A percentile compares a stretch with the other conserved stretches of the same genome.
Conservation (phyloP, 805 yeast genomes). For the Candida namnaoensis region DNA sequence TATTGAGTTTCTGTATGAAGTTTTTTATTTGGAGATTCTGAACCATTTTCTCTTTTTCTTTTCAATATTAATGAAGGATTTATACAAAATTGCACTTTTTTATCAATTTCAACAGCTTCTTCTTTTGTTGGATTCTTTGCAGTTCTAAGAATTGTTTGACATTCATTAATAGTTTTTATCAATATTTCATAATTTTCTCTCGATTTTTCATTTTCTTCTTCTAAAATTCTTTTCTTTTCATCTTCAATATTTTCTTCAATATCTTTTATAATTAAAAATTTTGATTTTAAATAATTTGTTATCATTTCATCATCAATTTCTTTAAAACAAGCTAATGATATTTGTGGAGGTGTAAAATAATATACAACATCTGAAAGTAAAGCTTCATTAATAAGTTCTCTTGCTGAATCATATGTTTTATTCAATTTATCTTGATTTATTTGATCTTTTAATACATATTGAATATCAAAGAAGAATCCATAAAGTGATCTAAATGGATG, state of each 20-base stretch:
- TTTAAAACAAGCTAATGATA: conserved; percentile 81
- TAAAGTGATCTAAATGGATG: conserved; percentile 87
- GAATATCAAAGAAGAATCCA: conserved; percentile 91
- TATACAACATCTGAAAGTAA: conserved; percentile 70
- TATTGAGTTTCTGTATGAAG: conserved; percentile 6
- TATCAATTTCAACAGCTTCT: conserved; percentile 54
- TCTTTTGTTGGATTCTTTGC: conserved; percentile 43
- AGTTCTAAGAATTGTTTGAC: conserved; percentile 36
- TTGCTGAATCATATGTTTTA: conserved; percentile 60
- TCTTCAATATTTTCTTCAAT: conserved; percentile 6
- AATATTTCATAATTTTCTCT: conserved; percentile 28
- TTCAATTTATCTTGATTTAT: conserved; percentile 54
- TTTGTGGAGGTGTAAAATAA: conserved; percentile 87
- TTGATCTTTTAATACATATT: conserved; percentile 34
- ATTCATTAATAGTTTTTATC: conserved; percentile 34
- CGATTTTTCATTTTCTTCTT: conserved; percentile 8
- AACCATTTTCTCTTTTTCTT: conserved; percentile 26
- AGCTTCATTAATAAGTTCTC: conserved; percentile 56
- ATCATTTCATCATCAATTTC: conserved; percentile 55
- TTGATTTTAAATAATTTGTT: conserved; percentile 56
- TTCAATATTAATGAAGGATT: conserved; percentile 49
- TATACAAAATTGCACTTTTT: conserved; percentile 52
- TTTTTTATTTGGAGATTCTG: conserved; percentile 20
- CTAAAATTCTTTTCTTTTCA: conserved; percentile 5
- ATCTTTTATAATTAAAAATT: conserved; percentile 31